Base-by-base conservation (phyloP, 129 eudicot species). In the Escallonia herrerae region DNA sequence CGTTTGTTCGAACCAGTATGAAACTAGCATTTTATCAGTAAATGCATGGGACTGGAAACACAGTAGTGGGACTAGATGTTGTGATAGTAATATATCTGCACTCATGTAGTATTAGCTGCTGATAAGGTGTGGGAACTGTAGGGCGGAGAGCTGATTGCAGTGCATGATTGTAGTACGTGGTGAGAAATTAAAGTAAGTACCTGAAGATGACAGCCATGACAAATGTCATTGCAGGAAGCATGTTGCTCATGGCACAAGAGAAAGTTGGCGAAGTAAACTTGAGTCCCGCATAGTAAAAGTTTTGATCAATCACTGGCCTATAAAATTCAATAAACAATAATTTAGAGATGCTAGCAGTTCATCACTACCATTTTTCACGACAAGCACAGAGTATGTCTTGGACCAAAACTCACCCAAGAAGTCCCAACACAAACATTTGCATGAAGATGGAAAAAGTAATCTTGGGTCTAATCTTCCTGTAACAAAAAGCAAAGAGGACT, bases 161-260 rank as follows among this genome's bases (percentile, higher is more conserved):
- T 22, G 33, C 33, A 22, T 0, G 33, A 22, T 22, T 22, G 33
- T 22, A n/a, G n/a, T n/a, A 22, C 33, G 33, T 22, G 33, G 33
- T 22, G 1, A 22, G 33, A 22, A 22, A 1, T 22, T 22, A 37
- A 7, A 5, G 33, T 45, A 11, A 10, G 14, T 84, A 84, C 96
- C 97, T 85, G 91, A 85, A 93, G 43, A 93, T 58, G 73, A 89
- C 89, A 0, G 99, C 99, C 96, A 93, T 93, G 15, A 93, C 89
- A 9, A 93, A 93, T 56, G 99, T 93, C 99, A 93, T 85, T n/a
- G 99, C 99, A 2, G 99, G 99, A 45, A 93, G 91, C 98, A 91
- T 91, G 86, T 91, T 91, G 86, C 97, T 91, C 95, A 91, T 85
- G 49, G 97, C 97, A 74, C 98, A 93, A 6, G 99, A 88, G 57